Percentiles rank a stretch among this genome's conserved stretches.
Evolutionary conservation across 2,329 filamentous ascomycete genomes (phyloP).

Genomic region (Chaetomium globosum): DNA sequence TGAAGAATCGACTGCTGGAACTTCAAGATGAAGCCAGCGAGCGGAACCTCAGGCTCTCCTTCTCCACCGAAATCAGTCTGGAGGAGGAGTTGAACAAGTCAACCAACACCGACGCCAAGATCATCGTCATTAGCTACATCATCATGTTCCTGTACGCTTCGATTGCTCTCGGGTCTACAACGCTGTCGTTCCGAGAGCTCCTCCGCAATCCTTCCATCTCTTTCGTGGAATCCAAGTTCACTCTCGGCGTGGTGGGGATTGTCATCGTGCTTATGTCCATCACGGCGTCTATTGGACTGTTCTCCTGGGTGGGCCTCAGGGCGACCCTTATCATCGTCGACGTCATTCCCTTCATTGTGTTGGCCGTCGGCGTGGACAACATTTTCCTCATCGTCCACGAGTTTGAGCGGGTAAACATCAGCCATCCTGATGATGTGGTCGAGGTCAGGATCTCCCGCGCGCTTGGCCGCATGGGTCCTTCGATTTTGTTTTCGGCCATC

Average conservation of each 20-base stretch:
- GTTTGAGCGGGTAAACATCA: conserved; percentile 91
- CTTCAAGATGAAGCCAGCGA: conserved; percentile 77
- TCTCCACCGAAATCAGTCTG: conserved; percentile 91
- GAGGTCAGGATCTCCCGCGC: conserved; percentile 84
- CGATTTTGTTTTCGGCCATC: conserved; percentile 90
- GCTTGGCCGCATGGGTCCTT: conserved; percentile 94
- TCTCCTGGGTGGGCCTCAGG: conserved; percentile 88
- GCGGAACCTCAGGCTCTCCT: conserved; percentile 83
- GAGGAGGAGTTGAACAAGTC: conserved; percentile 97
- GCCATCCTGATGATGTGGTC: conserved; percentile 84
- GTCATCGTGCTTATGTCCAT: conserved; percentile 97
- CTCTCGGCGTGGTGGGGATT: conserved; percentile 91
- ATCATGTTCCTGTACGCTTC: conserved; percentile 99
- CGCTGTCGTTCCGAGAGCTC: conserved; percentile 74
- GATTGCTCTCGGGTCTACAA: conserved; percentile 85
- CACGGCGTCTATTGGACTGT: conserved; percentile 89
- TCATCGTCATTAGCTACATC: conserved; percentile 92
- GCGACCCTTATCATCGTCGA: conserved; percentile 97
- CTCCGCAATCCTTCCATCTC: conserved; percentile 80
- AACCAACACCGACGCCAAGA: conserved; percentile 96
- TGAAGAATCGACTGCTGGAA: conserved; percentile 73
- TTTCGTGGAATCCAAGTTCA: conserved; percentile 94
- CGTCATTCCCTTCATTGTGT: conserved; percentile 94
- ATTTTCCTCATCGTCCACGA: conserved; percentile 99
- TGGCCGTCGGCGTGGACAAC: conserved; percentile 97